phyloP scores from a whole-genome alignment of 169 alveolate genomes.

The Miamiensis avidus region DNA sequence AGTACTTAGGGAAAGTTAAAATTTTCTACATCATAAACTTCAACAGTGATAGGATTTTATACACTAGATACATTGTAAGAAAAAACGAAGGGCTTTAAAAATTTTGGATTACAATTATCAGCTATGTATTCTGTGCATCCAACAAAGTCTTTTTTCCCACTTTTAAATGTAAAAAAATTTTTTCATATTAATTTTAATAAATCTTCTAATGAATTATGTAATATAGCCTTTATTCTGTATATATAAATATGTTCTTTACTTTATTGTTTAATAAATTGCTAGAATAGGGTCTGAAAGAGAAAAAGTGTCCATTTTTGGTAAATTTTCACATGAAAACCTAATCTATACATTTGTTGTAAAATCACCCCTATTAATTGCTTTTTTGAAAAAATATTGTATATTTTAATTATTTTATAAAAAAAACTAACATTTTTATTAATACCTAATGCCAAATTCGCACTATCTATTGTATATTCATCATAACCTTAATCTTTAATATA shows the following conservation, averaged over 20 bases:
- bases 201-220: conserved; percentile 18
- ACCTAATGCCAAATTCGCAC: conserved; percentile 51
- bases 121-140: conserved; percentile 72
- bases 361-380: conserved; percentile 38
- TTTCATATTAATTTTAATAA: too few species aligned
- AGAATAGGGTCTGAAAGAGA: conserved; percentile 62
- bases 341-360: conserved; percentile 36
- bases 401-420: not conserved
- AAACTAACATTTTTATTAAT: not conserved
- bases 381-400: not conserved
- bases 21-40: conserved; percentile 57
- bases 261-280: conserved; percentile 42
- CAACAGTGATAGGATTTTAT: conserved; percentile 35
- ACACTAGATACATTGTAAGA: conserved; percentile 61
- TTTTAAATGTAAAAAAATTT: not conserved
- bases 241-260: too few species aligned
- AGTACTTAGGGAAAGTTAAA: conserved; percentile 30
- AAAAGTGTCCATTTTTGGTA: conserved; percentile 65
- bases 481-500: conserved; percentile 9
- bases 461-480: conserved; percentile 45
- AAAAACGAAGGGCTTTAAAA: conserved; percentile 56
- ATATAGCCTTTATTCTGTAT: conserved; percentile 15
- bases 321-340: conserved; percentile 50
- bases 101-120: conserved; percentile 56
- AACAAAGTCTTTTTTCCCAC: conserved; percentile 24